phyloP scores from a whole-genome alignment of 2,329 filamentous ascomycete species.

The Cytospora schulzeri region DNA sequence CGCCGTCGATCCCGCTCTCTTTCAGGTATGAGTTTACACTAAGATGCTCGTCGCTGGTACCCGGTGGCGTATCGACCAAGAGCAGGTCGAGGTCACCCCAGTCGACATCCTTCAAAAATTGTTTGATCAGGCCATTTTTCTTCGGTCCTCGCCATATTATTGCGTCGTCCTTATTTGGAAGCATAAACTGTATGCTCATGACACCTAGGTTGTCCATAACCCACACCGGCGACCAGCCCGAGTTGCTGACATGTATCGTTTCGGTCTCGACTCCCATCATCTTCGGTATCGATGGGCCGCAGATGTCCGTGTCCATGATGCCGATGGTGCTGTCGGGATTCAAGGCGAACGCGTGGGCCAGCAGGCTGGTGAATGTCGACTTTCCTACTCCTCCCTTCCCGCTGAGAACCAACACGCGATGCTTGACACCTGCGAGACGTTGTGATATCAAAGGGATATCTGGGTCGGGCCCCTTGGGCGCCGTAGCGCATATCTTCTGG shows the following conservation, averaged over 20 bases:
- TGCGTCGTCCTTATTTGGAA: constrained; percentile 89
- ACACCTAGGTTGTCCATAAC: constrained; percentile 90
- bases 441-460: constrained; percentile 88
- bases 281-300: constrained; percentile 93
- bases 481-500: constrained; percentile 90
- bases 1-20: constrained; percentile 89
- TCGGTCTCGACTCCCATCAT: constrained; percentile 98
- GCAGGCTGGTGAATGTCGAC: constrained; percentile 86
- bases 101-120: constrained; percentile 95
- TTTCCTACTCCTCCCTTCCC: constrained; percentile 98
- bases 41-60: constrained; percentile 93
- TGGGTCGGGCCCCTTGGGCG: constrained; percentile 92
- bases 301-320: constrained; percentile 98
- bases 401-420: constrained; percentile 90
- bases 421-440: constrained; percentile 77
- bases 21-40: constrained; percentile 91
- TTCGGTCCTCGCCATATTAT: constrained; percentile 98
- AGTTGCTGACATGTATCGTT: constrained; percentile 85
- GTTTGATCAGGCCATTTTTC: constrained; percentile 98
- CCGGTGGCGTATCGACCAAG: constrained; percentile 92
- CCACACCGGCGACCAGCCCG: constrained; percentile 95
- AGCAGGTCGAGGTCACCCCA: constrained; percentile 96
- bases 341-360: constrained; percentile 85
- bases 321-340: constrained; percentile 80
- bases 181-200: constrained; percentile 98